Base-by-base conservation (phyloP, 2,329 filamentous ascomycete species). In the Domatiomyces catenatus region DNA sequence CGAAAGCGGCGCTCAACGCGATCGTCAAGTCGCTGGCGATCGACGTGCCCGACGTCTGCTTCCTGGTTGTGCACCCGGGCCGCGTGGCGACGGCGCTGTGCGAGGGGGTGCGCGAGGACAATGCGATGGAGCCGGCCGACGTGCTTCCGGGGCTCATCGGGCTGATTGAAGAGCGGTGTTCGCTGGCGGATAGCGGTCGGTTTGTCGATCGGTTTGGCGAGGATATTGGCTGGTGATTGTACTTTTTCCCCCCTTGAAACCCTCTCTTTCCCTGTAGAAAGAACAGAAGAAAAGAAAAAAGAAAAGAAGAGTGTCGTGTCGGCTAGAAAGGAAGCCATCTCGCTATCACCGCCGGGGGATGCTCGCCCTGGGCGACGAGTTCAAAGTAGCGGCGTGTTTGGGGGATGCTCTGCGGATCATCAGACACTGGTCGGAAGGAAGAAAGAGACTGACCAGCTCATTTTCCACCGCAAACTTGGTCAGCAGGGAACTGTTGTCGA, bases 1-100 rank as follows among this genome's bases (percentile, higher is more conserved):
- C 61, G 8, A 73, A 72, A 55, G 66, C 71, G 4, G 71, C 68
- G 6, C 64, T 72, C 24, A 71, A 73, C 53, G 65, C 61, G 39
- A 59, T 73, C 12, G 69, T 67, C 46, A 70, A 71, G 59, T 69
- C 61, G 50, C 52, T 73, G 57, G 63, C 67, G 2, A 57, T 71
- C 47, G 69, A 73, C 53, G 52, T 72, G 2, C 65, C 67, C 50
- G 65, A 66, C 2, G 64, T 72, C 2, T 60, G 64, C 4, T 68
- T 72, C 2, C 56, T 64, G 26, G 48, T 72, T 24, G 52, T 73
- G 55, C 70, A 73, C 58, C 70, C 71, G 4, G 70, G 67, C 59
- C 56, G 6, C 39, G 69, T 71, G 18, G 66, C 62, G 53, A 70
- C 65, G 2, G 64, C 61, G 22, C 48, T 73, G 24, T 67, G 70